Percentiles rank a stretch among this genome's conserved stretches.
These are phyloP conservation scores for Moniliophthora roreri DNA, from an alignment of 1,284 basidiomycete genomes.

Conservation along the genomic window DNA sequence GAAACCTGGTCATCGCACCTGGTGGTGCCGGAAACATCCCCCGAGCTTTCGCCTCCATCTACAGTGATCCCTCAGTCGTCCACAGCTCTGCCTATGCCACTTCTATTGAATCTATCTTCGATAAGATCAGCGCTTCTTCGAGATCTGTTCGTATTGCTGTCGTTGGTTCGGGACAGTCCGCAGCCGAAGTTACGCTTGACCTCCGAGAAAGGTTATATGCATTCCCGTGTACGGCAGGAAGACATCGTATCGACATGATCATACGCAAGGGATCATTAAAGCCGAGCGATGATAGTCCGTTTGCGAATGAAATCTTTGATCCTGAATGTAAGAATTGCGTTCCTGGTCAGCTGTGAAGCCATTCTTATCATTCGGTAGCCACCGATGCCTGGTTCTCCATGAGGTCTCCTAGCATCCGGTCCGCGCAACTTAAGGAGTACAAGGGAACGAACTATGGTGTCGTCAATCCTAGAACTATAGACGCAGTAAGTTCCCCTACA, in stretches of 20 bases:
- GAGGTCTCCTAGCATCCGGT: conserved; percentile 20
- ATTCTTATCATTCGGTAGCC: conserved; percentile 26
- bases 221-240: conserved; percentile 23
- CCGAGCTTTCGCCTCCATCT: conserved; percentile 31
- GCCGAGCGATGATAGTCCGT: conserved; percentile 58
- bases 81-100: conserved; percentile 47
- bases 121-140: conserved; percentile 21
- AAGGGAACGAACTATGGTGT: conserved; percentile 58
- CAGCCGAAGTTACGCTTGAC: conserved; percentile 54
- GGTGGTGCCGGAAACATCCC: conserved; percentile 51
- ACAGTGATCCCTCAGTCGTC: conserved; percentile 36
- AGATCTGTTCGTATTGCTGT: conserved; percentile 47
- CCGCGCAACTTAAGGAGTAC: conserved; percentile 34
- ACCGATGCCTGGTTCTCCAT: conserved; percentile 41
- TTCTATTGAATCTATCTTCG: conserved; percentile 37
- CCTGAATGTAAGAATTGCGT: conserved; percentile 39
- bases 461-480: conserved; percentile 48
- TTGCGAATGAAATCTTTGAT: conserved; percentile 61
- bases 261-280: conserved; percentile 54
- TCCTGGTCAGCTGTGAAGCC: conserved; percentile 5
- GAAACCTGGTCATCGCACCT: conserved; percentile 50
- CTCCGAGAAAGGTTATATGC: conserved; percentile 41
- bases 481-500: conserved; percentile 32
- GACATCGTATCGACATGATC: conserved; percentile 51
- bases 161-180: conserved; percentile 56